These are phyloP conservation scores for Verbascum thapsus DNA, from an alignment of 257 asterid species.

Conservation along the genomic window DNA sequence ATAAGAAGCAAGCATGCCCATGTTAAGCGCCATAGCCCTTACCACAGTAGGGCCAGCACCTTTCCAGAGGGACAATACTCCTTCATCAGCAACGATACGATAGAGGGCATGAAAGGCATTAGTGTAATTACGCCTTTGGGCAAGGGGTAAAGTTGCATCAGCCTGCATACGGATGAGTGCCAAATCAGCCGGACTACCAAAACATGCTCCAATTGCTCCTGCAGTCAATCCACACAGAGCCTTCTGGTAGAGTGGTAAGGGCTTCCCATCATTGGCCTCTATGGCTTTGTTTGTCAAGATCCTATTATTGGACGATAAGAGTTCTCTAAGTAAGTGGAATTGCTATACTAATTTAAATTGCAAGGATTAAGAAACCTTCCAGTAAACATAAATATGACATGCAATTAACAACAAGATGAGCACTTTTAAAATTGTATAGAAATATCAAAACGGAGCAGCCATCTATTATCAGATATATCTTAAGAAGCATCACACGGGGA, in stretches of 20 bases:
- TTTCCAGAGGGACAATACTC: conserved; percentile 90
- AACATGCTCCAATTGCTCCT: conserved; percentile 91
- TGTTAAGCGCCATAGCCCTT: conserved; percentile 97
- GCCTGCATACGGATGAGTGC: conserved; percentile 99
- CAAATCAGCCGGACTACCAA: conserved; percentile 95
- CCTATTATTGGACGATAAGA: conserved; percentile 33
- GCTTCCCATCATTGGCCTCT: conserved; percentile 81
- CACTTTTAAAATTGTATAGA: too few species aligned
- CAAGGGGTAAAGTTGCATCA: conserved; percentile 84
- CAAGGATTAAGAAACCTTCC: too few species aligned
- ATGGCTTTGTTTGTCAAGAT: conserved; percentile 75
- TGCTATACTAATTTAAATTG: background rate
- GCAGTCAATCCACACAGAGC: conserved; percentile 97
- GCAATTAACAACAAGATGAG: too few species aligned
- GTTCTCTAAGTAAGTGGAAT: background rate
- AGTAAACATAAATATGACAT: too few species aligned
- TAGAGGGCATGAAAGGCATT: conserved; percentile 88
- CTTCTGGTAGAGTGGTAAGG: conserved; percentile 89
- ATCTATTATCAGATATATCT: too few species aligned
- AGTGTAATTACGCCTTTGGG: conserved; percentile 86
- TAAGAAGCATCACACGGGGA: too few species aligned
- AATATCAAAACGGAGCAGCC: too few species aligned
- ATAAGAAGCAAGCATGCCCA: conserved; percentile 99
- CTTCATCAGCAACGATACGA: conserved; percentile 81
- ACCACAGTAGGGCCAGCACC: conserved; percentile 99